These are phyloP conservation scores for Ophiostoma sp. DNA, from an alignment of 2,329 filamentous ascomycete genomes.

Conservation along the genomic window DNA sequence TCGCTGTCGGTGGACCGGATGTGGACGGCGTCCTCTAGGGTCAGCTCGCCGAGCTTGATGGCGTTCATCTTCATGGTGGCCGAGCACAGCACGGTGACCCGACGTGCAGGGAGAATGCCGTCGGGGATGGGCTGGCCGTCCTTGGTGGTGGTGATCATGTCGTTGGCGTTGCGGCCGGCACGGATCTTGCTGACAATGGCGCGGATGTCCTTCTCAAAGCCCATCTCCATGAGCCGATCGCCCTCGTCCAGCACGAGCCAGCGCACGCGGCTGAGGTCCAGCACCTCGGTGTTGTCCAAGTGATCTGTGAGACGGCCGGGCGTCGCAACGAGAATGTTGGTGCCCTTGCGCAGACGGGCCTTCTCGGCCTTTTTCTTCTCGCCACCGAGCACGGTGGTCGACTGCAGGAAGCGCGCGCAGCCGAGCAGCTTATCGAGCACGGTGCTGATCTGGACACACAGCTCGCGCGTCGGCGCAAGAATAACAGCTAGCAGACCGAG, in stretches of 20 bases:
- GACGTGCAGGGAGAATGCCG: constrained; percentile 63
- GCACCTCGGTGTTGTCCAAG: constrained; percentile 80
- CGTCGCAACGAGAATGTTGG: constrained; percentile 94
- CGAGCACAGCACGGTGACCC: constrained; percentile 86
- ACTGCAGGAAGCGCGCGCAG: constrained; percentile 91
- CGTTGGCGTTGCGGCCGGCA: constrained; percentile 41
- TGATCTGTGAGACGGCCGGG: constrained; percentile 89
- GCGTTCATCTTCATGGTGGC: constrained; percentile 98
- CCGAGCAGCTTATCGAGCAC: constrained; percentile 80
- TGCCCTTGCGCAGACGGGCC: constrained; percentile 82
- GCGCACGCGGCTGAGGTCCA: constrained; percentile 81
- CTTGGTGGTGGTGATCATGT: constrained; percentile 52
- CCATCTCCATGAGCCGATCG: constrained; percentile 96
- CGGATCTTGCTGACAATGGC: constrained; percentile 78
- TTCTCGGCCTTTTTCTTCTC: constrained; percentile 78
- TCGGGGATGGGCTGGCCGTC: constrained; percentile 51
- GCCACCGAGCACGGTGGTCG: constrained; percentile 70
- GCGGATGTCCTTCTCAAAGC: constrained; percentile 90
- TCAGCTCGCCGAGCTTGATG: constrained; percentile 88
- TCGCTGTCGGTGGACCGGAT: constrained; percentile 47
- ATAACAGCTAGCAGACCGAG: constrained; percentile 91
- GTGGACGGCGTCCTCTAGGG: constrained; percentile 84
- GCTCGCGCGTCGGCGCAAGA: constrained; percentile 86
- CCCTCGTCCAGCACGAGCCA: constrained; percentile 96
- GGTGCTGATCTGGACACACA: constrained; percentile 87